A percentile compares a stretch with the other conserved stretches of the same genome.
phyloP scores from a whole-genome alignment of 2,329 filamentous ascomycete genomes.

The Rugonectria rugulosa region DNA sequence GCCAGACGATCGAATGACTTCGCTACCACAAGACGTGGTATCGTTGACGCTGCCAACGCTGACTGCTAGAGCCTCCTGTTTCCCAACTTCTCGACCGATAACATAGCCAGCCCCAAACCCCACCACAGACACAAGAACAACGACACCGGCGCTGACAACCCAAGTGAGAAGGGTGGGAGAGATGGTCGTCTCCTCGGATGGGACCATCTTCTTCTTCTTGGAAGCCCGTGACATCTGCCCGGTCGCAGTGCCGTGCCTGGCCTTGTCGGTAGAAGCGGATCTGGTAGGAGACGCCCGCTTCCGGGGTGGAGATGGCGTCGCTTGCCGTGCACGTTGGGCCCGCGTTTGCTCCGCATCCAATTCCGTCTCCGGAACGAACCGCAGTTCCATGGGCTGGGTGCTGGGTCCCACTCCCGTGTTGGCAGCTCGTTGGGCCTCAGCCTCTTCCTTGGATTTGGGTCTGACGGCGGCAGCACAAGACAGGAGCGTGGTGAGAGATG shows the following conservation, averaged over 20 bases:
- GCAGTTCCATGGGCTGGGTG: conserved; percentile 64
- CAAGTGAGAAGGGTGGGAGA: conserved; percentile 69
- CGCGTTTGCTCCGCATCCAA: conserved; percentile 51
- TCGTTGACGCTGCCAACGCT: conserved; percentile 51
- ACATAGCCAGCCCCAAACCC: conserved; percentile 75
- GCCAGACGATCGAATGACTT: conserved; percentile 60
- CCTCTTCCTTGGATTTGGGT: conserved; percentile 67
- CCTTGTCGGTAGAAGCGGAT: conserved; percentile 50
- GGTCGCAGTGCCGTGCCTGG: conserved; percentile 56
- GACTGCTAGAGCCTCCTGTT: conserved; percentile 62
- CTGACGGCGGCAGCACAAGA: conserved; percentile 94
- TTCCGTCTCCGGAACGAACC: conserved; percentile 68
- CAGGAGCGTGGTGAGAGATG: conserved; percentile 91
- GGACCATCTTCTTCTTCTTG: conserved; percentile 66
- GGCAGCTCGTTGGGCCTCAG: conserved; percentile 44
- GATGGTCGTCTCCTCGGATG: conserved; percentile 52
- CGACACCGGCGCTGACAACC: conserved; percentile 71
- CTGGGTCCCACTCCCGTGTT: conserved; percentile 53
- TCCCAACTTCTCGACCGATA: conserved; percentile 71
- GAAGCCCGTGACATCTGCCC: conserved; percentile 53
- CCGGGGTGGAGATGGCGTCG: conserved; percentile 33
- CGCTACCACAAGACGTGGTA: conserved; percentile 58
- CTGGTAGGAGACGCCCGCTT: conserved; percentile 41
- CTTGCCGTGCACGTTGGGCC: conserved; percentile 31
- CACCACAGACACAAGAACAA: conserved; percentile 72